phyloP scores from a whole-genome alignment of 352 stramenopile species.

The Globisporangium okanoganense region DNA sequence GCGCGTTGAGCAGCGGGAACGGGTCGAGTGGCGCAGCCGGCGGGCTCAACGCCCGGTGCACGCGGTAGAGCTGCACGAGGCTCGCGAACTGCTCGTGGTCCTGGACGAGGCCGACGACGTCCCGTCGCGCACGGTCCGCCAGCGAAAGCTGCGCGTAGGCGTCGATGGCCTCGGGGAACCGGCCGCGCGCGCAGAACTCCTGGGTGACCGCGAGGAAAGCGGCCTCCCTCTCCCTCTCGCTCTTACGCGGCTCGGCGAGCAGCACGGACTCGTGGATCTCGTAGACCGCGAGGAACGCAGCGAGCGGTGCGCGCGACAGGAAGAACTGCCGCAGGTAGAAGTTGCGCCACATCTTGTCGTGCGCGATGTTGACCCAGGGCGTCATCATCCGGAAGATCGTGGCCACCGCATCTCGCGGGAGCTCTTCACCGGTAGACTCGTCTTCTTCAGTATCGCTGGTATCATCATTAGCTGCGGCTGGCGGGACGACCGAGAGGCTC shows the following conservation, averaged over 20 bases:
- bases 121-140: slow-evolving; percentile 19
- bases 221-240: slow-evolving; percentile 14
- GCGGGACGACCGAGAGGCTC: slow-evolving; percentile 5
- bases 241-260: too few relatives aligned
- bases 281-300: slow-evolving; percentile 34
- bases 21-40: slow-evolving; percentile 33
- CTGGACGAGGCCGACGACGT: slow-evolving; percentile 34
- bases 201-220: slow-evolving; percentile 33
- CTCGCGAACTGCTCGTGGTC: slow-evolving; percentile 56
- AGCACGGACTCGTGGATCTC: slow-evolving; percentile 16
- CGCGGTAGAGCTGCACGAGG: slow-evolving; percentile 42
- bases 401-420: slow-evolving; percentile 6
- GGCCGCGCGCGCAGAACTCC: slow-evolving; percentile 52
- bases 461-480: not conserved
- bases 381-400: slow-evolving; percentile 36
- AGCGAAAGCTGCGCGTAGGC: slow-evolving; percentile 44
- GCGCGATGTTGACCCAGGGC: slow-evolving; percentile 50
- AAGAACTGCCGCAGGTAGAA: slow-evolving; percentile 70
- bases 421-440: not conserved
- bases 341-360: slow-evolving; percentile 38
- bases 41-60: slow-evolving; percentile 28
- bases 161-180: slow-evolving; percentile 48
- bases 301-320: slow-evolving; percentile 37
- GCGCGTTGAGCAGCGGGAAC: slow-evolving; percentile 37
- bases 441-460: too few relatives aligned